A percentile compares a stretch with the other conserved stretches of the same genome.
Evolutionary conservation across 2,329 filamentous ascomycete species (phyloP).

Genomic region (Neophaeococcomyces aloes): DNA sequence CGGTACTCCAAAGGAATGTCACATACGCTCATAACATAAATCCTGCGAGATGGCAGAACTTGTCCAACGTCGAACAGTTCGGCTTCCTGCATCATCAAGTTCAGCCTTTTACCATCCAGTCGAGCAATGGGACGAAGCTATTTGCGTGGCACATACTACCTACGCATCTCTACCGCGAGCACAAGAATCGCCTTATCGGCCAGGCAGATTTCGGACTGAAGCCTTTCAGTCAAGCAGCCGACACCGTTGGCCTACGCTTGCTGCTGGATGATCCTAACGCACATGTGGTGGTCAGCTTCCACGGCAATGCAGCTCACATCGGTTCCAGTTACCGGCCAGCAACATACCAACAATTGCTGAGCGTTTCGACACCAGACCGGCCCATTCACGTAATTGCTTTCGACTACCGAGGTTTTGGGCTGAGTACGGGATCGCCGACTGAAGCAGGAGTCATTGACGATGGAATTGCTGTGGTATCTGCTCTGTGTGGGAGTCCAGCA

Average conservation of each 20-base stretch:
- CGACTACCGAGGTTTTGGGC: constrained; percentile 58
- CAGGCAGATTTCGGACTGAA: constrained; percentile 17
- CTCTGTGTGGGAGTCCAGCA: constrained; percentile 32
- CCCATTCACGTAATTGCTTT: constrained; percentile 70
- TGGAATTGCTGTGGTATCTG: constrained; percentile 61
- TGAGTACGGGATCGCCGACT: constrained; percentile 60
- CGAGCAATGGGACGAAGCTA: constrained; percentile 63
- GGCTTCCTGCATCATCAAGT: constrained; percentile 49
- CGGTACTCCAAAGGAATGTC: constrained; percentile 68
- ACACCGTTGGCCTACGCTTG: constrained; percentile 41
- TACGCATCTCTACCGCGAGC: constrained; percentile 59
- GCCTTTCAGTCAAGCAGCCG: constrained; percentile 32
- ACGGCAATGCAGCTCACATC: constrained; percentile 71
- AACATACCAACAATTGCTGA: constrained; percentile 66
- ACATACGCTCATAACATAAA: constrained; percentile 77
- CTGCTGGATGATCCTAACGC: constrained; percentile 42
- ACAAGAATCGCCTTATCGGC: constrained; percentile 57
- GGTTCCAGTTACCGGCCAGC: constrained; percentile 66
- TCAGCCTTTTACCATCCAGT: constrained; percentile 68
- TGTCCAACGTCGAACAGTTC: constrained; percentile 21
- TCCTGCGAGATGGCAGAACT: constrained; percentile 58
- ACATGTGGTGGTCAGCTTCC: constrained; percentile 45
- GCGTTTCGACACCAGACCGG: constrained; percentile 53
- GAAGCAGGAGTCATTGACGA: constrained; percentile 76
- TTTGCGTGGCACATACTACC: constrained; percentile 91